Evolutionary conservation across 768 basidiomycete species (phyloP), one percentile per base, ranked within the genome.

Genomic region (Pulveroboletus sp.): DNA sequence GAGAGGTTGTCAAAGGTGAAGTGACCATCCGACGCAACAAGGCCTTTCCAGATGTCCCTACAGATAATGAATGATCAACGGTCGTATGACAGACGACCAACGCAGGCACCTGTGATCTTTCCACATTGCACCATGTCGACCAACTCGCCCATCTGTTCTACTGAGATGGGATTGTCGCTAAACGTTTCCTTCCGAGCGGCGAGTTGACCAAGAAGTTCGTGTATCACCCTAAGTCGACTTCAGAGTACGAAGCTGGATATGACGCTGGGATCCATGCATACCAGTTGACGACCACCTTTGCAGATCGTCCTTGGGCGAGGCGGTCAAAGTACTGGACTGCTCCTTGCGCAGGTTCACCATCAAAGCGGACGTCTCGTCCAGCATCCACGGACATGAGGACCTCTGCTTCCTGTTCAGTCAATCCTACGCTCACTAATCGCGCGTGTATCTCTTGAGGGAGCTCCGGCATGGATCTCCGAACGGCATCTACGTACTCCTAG

Each of bases 271-370:
- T 18, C 12, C 38, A 28, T 28, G 63, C 79, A 53, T 49, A 93
- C 95, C 93, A 98, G 63, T 97, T 97, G 15, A 86, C 77, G 14
- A 84, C 89, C 5, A 76, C 68, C 59, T 85, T 87, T 0, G 89
- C 81, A 50, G 86, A 77, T 44, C 86, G 71, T 10, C 70, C 72
- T 27, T 64, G 50, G 0, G 77, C 70, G 37, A 92, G 68, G n/a
- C 55, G 69, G 60, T 96, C 90, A 61, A 96, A 98, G 68, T 89
- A 98, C 4, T 74, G 70, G 3, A 95, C 76, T 1, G 83, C 88
- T 6, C 82, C 79, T 9, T 56, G 57, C 9, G 69, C 67, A 1
- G 67, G 62, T 52, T 71, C 76, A 0, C 86, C 86, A 54, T 89
- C 86, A 52, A 74, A 82, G 11, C 71, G 73, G 15, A 86, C 75